phyloP scores from a whole-genome alignment of 2,329 filamentous ascomycete genomes.

The Dactylellina leptospora region DNA sequence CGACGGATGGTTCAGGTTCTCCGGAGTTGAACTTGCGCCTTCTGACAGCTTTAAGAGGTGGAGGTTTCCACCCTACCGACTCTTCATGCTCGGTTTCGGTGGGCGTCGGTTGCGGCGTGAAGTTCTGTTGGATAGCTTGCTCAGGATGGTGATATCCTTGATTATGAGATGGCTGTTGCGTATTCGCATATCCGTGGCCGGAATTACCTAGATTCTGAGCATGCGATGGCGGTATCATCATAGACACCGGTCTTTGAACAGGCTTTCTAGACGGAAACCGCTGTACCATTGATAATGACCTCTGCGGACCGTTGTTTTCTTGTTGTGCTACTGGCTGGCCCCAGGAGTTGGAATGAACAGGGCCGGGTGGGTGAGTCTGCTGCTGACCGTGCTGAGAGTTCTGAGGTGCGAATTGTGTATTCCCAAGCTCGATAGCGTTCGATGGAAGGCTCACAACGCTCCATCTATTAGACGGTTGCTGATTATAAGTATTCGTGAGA shows the following conservation, averaged over 20 bases:
- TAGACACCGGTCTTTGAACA: constrained; percentile 36
- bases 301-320: constrained; percentile 5
- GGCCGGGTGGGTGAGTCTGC: not conserved
- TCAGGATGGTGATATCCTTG: not conserved
- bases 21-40: constrained; percentile 42
- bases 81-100: not conserved
- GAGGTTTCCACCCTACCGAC: constrained; percentile 33
- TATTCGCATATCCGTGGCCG: not conserved
- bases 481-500: not conserved
- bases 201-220: constrained; percentile 1
- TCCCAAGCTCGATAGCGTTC: constrained; percentile 30
- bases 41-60: constrained; percentile 22
- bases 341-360: constrained; percentile 21
- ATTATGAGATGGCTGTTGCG: constrained; percentile 9
- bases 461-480: constrained; percentile 14
- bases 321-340: not conserved
- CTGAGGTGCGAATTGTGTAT: constrained; percentile 2
- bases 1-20: constrained; percentile 10
- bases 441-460: constrained; percentile 8
- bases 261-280: constrained; percentile 39
- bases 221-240: constrained; percentile 29
- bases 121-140: not conserved
- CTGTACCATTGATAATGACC: constrained; percentile 23
- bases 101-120: not conserved
- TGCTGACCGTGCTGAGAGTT: not conserved